Evolutionary conservation across 352 stramenopile species (phyloP).

Genomic region (Phytophthora cryptogea): DNA sequence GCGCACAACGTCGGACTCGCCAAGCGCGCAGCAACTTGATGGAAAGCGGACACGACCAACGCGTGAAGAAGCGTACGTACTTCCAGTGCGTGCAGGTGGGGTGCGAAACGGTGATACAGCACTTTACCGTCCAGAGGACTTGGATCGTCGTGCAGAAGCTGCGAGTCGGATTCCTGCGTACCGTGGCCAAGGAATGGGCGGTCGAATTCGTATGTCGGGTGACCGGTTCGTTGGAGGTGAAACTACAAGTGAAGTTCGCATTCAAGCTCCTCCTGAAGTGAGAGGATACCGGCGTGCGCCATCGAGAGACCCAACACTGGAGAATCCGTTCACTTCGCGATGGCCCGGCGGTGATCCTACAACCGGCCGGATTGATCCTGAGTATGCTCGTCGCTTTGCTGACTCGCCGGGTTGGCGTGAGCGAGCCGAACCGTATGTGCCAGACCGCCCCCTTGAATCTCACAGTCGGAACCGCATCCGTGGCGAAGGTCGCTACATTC

Average conservation of each 20-base stretch:
- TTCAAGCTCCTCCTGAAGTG: conserved; percentile 24
- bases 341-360: conserved; percentile 25
- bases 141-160: conserved; percentile 22
- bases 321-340: conserved; percentile 31
- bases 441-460: conserved; percentile 22
- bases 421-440: conserved; percentile 23
- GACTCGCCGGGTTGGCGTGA: conserved; percentile 48
- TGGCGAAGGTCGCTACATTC: conserved; percentile 28
- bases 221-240: conserved; percentile 23
- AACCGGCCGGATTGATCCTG: conserved; percentile 12
- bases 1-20: conserved; percentile 30
- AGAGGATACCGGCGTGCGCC: conserved; percentile 23
- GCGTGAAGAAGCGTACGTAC: conserved; percentile 23
- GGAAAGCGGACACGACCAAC: conserved; percentile 37
- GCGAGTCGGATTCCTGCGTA: conserved; percentile 25
- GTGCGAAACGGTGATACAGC: conserved; percentile 9
- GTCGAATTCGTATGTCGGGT: conserved; percentile 27
- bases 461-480: conserved; percentile 26
- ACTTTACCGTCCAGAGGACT: conserved; percentile 22
- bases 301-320: conserved; percentile 13
- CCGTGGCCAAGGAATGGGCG: conserved; percentile 26
- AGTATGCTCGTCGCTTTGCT: conserved; percentile 41
- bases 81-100: conserved; percentile 8
- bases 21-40: conserved; percentile 24
- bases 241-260: conserved; percentile 22